Evolutionary conservation across 176 grass and related monocot genomes (phyloP).

Genomic region (Carex parvula): DNA sequence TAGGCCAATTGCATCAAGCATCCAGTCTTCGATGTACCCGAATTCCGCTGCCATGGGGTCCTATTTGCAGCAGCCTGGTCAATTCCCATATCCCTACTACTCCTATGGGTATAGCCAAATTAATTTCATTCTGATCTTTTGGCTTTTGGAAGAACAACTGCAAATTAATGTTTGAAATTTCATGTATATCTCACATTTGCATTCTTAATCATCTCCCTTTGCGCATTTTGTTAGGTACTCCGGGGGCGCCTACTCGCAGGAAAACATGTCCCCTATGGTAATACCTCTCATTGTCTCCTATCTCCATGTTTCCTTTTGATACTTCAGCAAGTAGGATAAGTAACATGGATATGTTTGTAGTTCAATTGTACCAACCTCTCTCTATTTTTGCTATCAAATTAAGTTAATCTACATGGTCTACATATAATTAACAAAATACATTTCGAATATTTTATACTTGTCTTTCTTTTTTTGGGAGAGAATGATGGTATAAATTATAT

Average conservation of each 20-base stretch:
- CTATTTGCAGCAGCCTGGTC: slow-evolving; percentile 41
- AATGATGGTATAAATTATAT: background rate
- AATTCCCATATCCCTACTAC: slow-evolving; percentile 39
- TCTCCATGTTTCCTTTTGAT: background rate
- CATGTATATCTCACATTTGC: background rate
- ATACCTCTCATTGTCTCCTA: background rate
- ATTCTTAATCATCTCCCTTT: background rate
- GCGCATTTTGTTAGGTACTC: slow-evolving; percentile 29
- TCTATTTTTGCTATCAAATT: background rate
- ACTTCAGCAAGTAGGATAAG: background rate
- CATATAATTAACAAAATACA: background rate
- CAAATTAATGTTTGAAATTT: too few relatives aligned
- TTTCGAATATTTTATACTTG: background rate
- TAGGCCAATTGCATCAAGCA: slow-evolving; percentile 15
- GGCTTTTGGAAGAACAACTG: background rate
- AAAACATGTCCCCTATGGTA: slow-evolving; percentile 54
- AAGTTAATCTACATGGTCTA: background rate
- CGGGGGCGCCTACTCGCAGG: slow-evolving; percentile 34
- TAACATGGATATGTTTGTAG: background rate
- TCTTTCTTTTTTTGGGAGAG: background rate
- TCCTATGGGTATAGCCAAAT: slow-evolving; percentile 36
- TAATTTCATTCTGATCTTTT: background rate
- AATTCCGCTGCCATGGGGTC: slow-evolving; percentile 22
- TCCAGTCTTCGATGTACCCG: slow-evolving; percentile 36
- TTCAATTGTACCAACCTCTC: background rate